Evolutionary conservation across 495 filamentous ascomycete species (phyloP), one percentile per base, ranked within the genome.

Genomic region (Chaetomidium leptoderma): DNA sequence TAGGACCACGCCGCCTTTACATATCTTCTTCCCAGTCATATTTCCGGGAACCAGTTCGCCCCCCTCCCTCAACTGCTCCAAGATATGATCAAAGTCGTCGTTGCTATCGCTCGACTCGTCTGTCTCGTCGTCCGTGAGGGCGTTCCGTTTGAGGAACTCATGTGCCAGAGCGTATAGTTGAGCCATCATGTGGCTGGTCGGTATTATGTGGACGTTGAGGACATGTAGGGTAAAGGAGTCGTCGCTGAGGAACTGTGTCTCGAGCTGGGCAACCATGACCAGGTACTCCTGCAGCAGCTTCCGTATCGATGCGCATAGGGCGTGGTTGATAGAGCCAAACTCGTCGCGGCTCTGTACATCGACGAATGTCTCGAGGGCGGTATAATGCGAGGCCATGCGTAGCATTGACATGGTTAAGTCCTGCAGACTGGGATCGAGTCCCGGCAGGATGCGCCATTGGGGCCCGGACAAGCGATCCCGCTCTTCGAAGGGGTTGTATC

Each of bases 291-390:
- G 91, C 35, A 98, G 74, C 17, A 93, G 75, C 66, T 91, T 96
- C 45, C 95, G 83, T 47, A 97, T 92, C 1, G 92, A 86, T 6
- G 93, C 91, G 70, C 95, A 97, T 24, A 98, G 75, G 3, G 93
- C 92, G 73, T 98, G 93, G 69, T 92, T 97, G 59, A 98, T 91
- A n/a, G 88, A 86, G 3, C 93, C 93, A 71, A 88, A 97, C 65
- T 97, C 92, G 39, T 93, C 91, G 26, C 91, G 81, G 63, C 90
- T 92, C 67, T 96, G 90, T 0, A 96, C 86, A 64, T 98, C 92
- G 35, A 97, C 86, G 70, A 96, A 97, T 9, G 89, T 85, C 63
- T 97, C 90, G 53, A 98, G 76, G 0, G 93, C 91, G 37, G 82
- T 84, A 69, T 96, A 95, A 70, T 97, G 88, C 5, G 90, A 92